Evolutionary conservation across 176 grass and related monocot species (phyloP), one percentile per base, ranked within the genome.

Genomic region (Oryza meyeriana): DNA sequence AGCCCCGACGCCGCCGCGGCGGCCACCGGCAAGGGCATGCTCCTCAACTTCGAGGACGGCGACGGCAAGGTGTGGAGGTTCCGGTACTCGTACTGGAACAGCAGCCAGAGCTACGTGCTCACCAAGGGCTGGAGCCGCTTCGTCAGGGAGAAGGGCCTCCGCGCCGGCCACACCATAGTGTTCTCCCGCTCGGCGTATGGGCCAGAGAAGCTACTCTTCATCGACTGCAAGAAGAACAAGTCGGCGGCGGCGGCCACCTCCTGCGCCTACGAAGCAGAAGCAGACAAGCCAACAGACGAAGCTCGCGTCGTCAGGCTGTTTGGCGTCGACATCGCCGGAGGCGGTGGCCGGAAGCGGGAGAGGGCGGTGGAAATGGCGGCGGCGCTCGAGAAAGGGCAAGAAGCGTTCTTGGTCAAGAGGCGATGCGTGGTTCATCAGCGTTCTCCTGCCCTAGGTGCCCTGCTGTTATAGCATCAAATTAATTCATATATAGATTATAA

Each of bases 81-180:
- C 86, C 33, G 93, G n/a, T 97, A 97, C 86, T 97, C 91, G 4
- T 98, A 95, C 78, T 98, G 96, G 96, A 93, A 89, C 75, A 98
- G 96, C 74, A 98, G 96, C 84, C 96, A 98, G 88, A 98, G 96
- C 88, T 98, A 98, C 77, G 96, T 98, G 52, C 87, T 98, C 38
- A 98, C 96, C 63, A 98, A 95, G 71, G 96, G 96, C 0, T 98
- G 96, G 96, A 98, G 96, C 86, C 90, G 88, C 12, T 97, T 94
- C 84, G 95, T 97, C 55, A 62, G 93, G 86, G 95, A 97, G 88
- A 97, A 97, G 86, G 77, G 82, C 1, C 89, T 97, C 69, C 79
- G 82, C n/a, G 91, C 94, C n/a, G 91, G 94, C 18, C 91, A 97
- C 80, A 82, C 89, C 55, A 85, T 97, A 26, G 85, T 87, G 20